A percentile compares a stretch with the other conserved stretches of the same genome.
Conservation (phyloP, 2,329 filamentous ascomycete species). For the Paecilomyces niveus region DNA sequence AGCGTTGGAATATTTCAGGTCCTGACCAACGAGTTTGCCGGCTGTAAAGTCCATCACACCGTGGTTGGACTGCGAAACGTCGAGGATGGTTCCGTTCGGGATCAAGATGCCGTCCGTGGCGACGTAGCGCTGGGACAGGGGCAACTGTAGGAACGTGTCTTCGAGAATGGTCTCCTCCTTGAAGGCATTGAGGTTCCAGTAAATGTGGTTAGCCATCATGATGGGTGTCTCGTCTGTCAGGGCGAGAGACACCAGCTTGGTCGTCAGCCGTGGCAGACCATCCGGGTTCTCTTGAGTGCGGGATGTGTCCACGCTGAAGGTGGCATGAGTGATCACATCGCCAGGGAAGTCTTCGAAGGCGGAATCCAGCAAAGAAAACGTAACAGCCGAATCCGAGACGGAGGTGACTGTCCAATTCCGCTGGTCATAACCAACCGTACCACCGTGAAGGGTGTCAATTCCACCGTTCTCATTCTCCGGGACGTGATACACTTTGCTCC, state of each 20-base stretch:
- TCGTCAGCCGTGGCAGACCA: constrained; percentile 37
- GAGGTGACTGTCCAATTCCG: constrained; percentile 45
- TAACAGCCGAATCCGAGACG: constrained; percentile 33
- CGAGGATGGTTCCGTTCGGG: constrained; percentile 68
- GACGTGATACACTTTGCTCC: constrained; percentile 41
- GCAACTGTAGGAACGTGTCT: constrained; percentile 38
- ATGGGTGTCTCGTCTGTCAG: constrained; percentile 42
- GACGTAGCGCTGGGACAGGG: constrained; percentile 39
- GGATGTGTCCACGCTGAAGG: constrained; percentile 35
- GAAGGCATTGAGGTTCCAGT: constrained; percentile 47
- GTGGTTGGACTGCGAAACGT: constrained; percentile 60
- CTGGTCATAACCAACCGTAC: constrained; percentile 40
- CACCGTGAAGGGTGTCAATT: constrained; percentile 47
- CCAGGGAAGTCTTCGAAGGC: constrained; percentile 41
- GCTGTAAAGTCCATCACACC: constrained; percentile 56
- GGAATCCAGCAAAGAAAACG: constrained; percentile 40
- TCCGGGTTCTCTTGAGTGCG: constrained; percentile 30
- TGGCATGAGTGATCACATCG: constrained; percentile 40
- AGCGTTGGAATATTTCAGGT: constrained; percentile 55
- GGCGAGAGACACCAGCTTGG: constrained; percentile 37
- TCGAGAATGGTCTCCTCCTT: constrained; percentile 36
- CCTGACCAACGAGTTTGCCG: constrained; percentile 71
- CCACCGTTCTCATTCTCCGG: constrained; percentile 46
- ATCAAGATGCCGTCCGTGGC: constrained; percentile 57
- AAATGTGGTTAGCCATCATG: constrained; percentile 45